Base-by-base conservation (phyloP, 2,329 filamentous ascomycete species). In the Neonectria neomacrospora region DNA sequence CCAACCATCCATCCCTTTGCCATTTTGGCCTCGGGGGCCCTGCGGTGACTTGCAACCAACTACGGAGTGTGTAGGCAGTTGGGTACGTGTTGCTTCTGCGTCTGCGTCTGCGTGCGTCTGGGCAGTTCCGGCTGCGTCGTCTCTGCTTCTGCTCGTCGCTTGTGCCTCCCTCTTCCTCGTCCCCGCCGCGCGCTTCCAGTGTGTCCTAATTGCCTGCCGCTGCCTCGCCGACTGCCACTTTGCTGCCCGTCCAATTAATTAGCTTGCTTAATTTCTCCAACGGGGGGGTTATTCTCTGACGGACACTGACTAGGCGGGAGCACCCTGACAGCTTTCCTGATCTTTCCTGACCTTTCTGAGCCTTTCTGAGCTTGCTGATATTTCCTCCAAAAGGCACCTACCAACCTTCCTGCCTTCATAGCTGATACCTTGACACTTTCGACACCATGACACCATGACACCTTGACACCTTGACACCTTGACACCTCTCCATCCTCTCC, bases 1-100 rank as follows among this genome's bases (percentile, higher is more conserved):
- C 14, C 41, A 32, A 23, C 26, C 57, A 59, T 53, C 23, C 37
- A 18, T 18, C 45, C 34, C 32, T 32, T 50, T 34, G 26, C 26
- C 26, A 18, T 32, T 50, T 30, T 32, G 47, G 26, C 47, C 18
- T 50, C 22, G 28, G 34, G 28, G 34, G 23, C 3, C 18, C 47
- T 50, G 47, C 16, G 18, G n/a, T 3, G 28, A 16, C 45, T 26
- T 45, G 44, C 16, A 14, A 26, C 12, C 14, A 6, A 26, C 11
- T 32, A 12, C 9, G 18, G 10, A 2, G 5, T 48, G 45, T 20
- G n/a, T n/a, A n/a, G n/a, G n/a, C n/a, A n/a, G n/a, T n/a, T n/a
- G n/a, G n/a, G n/a, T n/a, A n/a, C n/a, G n/a, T n/a, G n/a, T 7
- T 16, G 14, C 22, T 5, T n/a, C 22, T 47, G 16, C n/a, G 14